These are phyloP conservation scores for Floccularia luteovirens DNA, from an alignment of 768 basidiomycete species.

Conservation along the genomic window DNA sequence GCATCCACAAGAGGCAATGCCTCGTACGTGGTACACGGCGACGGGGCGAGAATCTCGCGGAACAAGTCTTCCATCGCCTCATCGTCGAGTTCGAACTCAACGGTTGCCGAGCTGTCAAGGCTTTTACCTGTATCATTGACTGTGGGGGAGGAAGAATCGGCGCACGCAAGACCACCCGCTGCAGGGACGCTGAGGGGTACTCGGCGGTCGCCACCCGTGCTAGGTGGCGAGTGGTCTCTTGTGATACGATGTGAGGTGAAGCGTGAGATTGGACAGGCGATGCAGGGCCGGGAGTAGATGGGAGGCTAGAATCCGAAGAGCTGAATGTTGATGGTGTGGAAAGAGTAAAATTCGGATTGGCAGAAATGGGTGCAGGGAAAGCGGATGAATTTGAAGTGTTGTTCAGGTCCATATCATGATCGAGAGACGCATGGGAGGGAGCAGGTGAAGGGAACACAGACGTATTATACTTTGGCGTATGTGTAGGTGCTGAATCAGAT, in stretches of 20 bases:
- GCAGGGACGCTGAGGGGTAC: constrained; percentile 72
- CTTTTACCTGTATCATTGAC: constrained; percentile 5
- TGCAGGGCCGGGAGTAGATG: constrained; percentile 13
- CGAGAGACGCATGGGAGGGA: constrained; percentile 31
- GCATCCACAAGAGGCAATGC: constrained; percentile 11
- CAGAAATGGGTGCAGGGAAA: constrained; percentile 16
- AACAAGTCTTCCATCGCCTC: constrained; percentile 61
- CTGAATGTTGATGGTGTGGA: constrained; percentile 18
- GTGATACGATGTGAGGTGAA: no score
- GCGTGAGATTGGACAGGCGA: constrained; percentile 17
- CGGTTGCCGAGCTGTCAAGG: constrained; percentile 13
- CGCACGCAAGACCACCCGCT: constrained; percentile 73
- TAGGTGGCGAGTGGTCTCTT: constrained; percentile 89
- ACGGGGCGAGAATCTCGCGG: constrained; percentile 55
- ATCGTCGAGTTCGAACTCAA: constrained; percentile 36
- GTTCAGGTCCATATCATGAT: constrained; percentile 16
- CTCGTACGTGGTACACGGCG: constrained; percentile 24
- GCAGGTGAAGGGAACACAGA: constrained; percentile 32
- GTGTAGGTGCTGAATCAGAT: constrained; percentile 21
- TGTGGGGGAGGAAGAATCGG: constrained; percentile 12
- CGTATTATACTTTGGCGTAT: constrained; percentile 11
- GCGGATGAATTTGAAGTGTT: constrained; percentile 17
- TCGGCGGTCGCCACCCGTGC: constrained; percentile 92
- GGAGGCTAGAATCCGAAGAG: constrained; percentile 11
- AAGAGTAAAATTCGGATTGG: constrained; percentile 24